phyloP scores from a whole-genome alignment of 805 yeast species.

The Hanseniaspora mollemarum region DNA sequence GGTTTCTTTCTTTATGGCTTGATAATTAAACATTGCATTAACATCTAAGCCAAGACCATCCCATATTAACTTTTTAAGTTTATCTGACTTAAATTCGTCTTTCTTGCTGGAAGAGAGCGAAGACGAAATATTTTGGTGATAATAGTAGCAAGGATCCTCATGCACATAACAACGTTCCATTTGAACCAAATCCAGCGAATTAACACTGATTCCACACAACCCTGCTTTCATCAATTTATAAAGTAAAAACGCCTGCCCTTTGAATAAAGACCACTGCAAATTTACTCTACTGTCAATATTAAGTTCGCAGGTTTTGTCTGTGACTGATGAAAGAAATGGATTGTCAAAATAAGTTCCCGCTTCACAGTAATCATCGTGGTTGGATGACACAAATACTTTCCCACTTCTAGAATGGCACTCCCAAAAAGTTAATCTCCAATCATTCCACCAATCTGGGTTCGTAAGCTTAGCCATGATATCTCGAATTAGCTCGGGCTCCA shows the following conservation, averaged over 20 bases:
- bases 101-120: too few species aligned
- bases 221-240: slow-evolving; percentile 12
- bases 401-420: slow-evolving; percentile 14
- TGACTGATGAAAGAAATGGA: slow-evolving; percentile 39
- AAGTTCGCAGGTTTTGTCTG: slow-evolving; percentile 51
- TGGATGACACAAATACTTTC: background rate
- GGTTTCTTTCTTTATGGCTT: background rate
- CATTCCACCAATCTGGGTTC: slow-evolving; percentile 61
- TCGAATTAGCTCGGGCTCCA: slow-evolving; percentile 42
- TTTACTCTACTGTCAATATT: slow-evolving; percentile 45
- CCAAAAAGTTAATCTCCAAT: slow-evolving; percentile 26
- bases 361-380: background rate
- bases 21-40: background rate
- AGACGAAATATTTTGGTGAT: background rate
- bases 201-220: background rate
- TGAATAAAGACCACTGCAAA: slow-evolving; percentile 52
- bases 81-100: background rate
- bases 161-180: slow-evolving; percentile 16
- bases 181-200: slow-evolving; percentile 8
- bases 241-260: slow-evolving; percentile 54
- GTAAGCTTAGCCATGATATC: slow-evolving; percentile 51
- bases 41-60: slow-evolving; percentile 14
- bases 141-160: slow-evolving; percentile 14
- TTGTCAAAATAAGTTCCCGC: slow-evolving; percentile 24
- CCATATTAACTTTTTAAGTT: slow-evolving; percentile 9